phyloP scores from a whole-genome alignment of 257 asterid genomes.

The Linderniella brevidens region DNA sequence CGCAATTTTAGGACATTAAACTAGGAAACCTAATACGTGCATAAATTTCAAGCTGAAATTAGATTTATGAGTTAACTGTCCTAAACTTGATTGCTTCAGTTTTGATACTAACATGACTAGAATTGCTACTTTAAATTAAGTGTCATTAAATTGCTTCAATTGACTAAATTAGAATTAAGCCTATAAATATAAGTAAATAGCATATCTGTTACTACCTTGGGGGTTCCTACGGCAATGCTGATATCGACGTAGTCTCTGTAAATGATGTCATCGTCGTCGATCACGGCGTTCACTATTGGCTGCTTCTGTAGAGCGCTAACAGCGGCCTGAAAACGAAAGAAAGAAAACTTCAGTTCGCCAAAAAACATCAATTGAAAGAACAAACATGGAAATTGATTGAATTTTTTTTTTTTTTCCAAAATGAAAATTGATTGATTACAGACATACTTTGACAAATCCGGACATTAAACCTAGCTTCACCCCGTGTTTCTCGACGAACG shows the following conservation, averaged over 20 bases:
- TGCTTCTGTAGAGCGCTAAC: constrained; percentile 84
- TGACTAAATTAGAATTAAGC: too few species aligned
- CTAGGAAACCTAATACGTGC: too few species aligned
- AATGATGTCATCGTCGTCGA: constrained; percentile 93
- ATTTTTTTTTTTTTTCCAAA: too few species aligned
- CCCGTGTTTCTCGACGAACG: constrained; percentile 89
- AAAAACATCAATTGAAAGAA: constrained; percentile 1
- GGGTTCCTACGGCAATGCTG: constrained; percentile 98
- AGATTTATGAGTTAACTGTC: too few species aligned
- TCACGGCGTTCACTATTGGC: constrained; percentile 91
- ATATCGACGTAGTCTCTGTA: constrained; percentile 87
- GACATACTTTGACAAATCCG: constrained; percentile 71
- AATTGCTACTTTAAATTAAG: too few species aligned
- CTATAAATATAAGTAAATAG: too few species aligned
- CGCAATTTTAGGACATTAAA: too few species aligned
- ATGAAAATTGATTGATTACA: too few species aligned
- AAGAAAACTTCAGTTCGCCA: constrained; percentile 2
- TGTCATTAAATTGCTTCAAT: too few species aligned
- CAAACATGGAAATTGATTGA: background rate
- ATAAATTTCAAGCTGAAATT: too few species aligned
- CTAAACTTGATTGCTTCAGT: too few species aligned
- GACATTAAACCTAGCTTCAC: constrained; percentile 95
- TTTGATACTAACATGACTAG: too few species aligned
- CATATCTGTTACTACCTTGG: constrained; percentile 52
- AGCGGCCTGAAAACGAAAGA: constrained; percentile 59